These are phyloP conservation scores for Plasmodium berghei DNA, from an alignment of 169 alveolate species.

Conservation along the genomic window DNA sequence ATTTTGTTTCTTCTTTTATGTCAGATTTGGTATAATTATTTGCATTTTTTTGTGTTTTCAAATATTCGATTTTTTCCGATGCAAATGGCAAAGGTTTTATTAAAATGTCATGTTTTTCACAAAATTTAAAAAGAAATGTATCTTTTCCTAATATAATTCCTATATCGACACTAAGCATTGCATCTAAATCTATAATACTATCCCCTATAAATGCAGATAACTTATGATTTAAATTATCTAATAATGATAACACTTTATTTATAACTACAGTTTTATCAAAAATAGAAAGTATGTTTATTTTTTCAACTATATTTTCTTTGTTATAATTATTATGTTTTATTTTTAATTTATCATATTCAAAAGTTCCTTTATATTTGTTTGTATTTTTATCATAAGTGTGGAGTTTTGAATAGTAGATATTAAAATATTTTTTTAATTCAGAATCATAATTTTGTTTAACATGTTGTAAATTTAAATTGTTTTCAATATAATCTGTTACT, in stretches of 20 bases:
- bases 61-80: constrained; percentile 53
- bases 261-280: constrained; percentile 45
- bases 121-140: constrained; percentile 11
- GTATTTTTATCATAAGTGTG: constrained; percentile 41
- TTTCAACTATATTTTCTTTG: not conserved
- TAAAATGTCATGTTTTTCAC: constrained; percentile 54
- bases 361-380: constrained; percentile 30
- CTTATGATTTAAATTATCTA: constrained; percentile 22
- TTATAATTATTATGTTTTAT: constrained; percentile 37
- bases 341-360: constrained; percentile 19
- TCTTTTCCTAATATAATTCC: constrained; percentile 42
- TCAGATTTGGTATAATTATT: not conserved
- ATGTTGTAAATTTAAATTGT: no score
- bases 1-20: not conserved
- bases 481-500: not conserved
- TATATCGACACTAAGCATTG: constrained; percentile 35
- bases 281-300: constrained; percentile 9
- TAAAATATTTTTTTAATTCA: constrained; percentile 33
- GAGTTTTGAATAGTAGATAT: constrained; percentile 40
- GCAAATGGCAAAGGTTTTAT: constrained; percentile 66
- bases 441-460: not conserved
- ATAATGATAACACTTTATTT: constrained; percentile 14
- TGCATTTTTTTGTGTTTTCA: not conserved
- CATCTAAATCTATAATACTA: constrained; percentile 56
- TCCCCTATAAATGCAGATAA: constrained; percentile 68